Percentiles rank a stretch among this genome's conserved stretches.
Evolutionary conservation across 345 rosid species (phyloP).

Genomic region (Garcia nutans): DNA sequence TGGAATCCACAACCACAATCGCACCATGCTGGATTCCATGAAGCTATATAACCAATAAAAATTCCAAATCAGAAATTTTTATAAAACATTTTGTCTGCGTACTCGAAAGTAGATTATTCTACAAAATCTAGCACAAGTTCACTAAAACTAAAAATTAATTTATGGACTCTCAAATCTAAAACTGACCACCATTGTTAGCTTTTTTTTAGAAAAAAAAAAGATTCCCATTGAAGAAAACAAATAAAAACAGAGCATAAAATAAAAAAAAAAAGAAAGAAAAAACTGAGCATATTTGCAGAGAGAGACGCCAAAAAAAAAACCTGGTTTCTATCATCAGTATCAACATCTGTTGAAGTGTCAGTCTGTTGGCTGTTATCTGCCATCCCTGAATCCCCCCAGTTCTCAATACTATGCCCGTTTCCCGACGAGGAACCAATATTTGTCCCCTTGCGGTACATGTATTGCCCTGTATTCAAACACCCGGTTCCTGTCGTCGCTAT

Average conservation of each 20-base stretch:
- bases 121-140: conserved; percentile 1
- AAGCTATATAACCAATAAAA: conserved; percentile 32
- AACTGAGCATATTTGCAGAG: background rate
- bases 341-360: conserved; percentile 92
- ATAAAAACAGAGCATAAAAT: conserved; percentile 31
- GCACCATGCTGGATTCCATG: conserved; percentile 48
- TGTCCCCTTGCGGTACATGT: conserved; percentile 52
- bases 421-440: conserved; percentile 44
- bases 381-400: conserved; percentile 83
- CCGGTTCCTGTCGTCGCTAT: conserved; percentile 38
- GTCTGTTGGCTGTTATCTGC: conserved; percentile 90
- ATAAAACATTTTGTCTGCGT: background rate
- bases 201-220: conserved; percentile 9
- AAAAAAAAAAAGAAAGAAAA: background rate
- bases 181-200: conserved; percentile 33
- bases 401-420: conserved; percentile 58
- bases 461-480: conserved; percentile 69
- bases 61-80: background rate
- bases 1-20: conserved; percentile 48
- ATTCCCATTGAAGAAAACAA: conserved; percentile 6
- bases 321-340: conserved; percentile 81
- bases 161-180: conserved; percentile 28
- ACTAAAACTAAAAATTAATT: conserved; percentile 4
- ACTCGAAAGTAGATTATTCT: conserved; percentile 16
- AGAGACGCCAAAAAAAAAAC: conserved; percentile 27